A percentile compares a stretch with the other conserved stretches of the same genome.
Evolutionary conservation across 306 rosid species (phyloP).

Genomic region (Ceratonia siliqua): DNA sequence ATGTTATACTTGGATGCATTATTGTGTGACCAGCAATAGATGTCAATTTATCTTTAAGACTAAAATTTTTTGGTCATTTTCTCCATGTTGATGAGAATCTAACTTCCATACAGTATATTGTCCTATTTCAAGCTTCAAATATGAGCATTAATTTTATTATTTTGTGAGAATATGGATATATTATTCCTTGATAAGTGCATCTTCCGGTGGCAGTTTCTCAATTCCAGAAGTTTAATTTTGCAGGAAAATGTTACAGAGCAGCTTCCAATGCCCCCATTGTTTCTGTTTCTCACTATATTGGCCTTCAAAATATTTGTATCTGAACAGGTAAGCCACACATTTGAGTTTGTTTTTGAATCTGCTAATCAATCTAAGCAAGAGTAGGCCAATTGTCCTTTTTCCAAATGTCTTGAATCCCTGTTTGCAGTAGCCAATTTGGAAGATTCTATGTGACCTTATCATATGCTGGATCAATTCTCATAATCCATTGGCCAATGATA

Average conservation of each 20-base stretch:
- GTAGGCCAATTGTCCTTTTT: conserved; percentile 15
- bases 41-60: background rate
- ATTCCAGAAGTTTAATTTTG: conserved; percentile 40
- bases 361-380: background rate
- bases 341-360: background rate
- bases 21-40: background rate
- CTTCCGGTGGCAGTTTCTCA: conserved; percentile 27
- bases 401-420: background rate
- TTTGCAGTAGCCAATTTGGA: conserved; percentile 25
- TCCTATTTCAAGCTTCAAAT: background rate
- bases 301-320: conserved; percentile 71
- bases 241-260: conserved; percentile 64
- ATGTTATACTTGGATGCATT: background rate
- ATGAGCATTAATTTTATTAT: background rate
- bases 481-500: conserved; percentile 1
- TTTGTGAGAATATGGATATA: conserved; percentile 10
- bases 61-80: background rate
- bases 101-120: background rate
- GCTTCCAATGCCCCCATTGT: conserved; percentile 79
- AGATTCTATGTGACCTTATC: conserved; percentile 16
- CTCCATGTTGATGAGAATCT: background rate
- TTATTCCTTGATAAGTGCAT: conserved; percentile 10
- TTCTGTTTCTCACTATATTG: conserved; percentile 72
- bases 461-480: conserved; percentile 12
- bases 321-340: conserved; percentile 53